These are phyloP conservation scores for Tylopilus rubrobrunneus DNA, from an alignment of 768 basidiomycete genomes.

Conservation along the genomic window DNA sequence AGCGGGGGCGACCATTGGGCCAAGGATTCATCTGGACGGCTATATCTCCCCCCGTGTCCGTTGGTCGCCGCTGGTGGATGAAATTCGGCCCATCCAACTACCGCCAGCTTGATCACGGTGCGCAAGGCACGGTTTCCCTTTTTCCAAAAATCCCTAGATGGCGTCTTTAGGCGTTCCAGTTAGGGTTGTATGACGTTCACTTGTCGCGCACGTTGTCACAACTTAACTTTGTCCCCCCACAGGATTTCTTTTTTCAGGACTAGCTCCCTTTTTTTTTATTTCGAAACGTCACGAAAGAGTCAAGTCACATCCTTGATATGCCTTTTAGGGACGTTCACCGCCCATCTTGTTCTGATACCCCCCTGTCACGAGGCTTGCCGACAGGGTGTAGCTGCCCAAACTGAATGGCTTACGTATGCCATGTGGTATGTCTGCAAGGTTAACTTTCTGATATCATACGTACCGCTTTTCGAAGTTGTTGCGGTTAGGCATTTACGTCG, in stretches of 20 bases:
- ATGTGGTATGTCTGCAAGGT: conserved; percentile 22
- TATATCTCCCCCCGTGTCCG: not conserved
- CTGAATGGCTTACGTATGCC: conserved; percentile 20
- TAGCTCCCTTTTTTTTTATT: too few relatives aligned
- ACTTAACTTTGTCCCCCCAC: conserved; percentile 25
- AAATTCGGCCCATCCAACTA: conserved; percentile 1
- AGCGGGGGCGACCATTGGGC: not conserved
- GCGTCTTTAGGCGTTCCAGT: conserved; percentile 9
- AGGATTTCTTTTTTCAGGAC: not conserved
- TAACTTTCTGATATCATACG: conserved; percentile 22
- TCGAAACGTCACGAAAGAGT: conserved; percentile 6
- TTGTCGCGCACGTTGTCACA: conserved; percentile 12
- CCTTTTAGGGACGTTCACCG: conserved; percentile 11
- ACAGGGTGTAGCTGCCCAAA: conserved; percentile 11
- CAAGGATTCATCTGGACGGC: not conserved
- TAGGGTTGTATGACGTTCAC: conserved; percentile 26
- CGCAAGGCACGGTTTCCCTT: not conserved
- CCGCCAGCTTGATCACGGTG: not conserved
- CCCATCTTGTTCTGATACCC: conserved; percentile 3
- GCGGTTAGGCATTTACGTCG: conserved; percentile 12
- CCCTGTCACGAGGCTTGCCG: conserved; percentile 17
- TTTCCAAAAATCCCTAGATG: conserved; percentile 8
- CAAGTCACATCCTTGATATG: conserved; percentile 16
- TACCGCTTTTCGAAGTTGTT: conserved; percentile 1
- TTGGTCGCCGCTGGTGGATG: conserved; percentile 2